Evolutionary conservation across 139 green algal genomes (phyloP).

Genomic region (Trebouxia sp.): DNA sequence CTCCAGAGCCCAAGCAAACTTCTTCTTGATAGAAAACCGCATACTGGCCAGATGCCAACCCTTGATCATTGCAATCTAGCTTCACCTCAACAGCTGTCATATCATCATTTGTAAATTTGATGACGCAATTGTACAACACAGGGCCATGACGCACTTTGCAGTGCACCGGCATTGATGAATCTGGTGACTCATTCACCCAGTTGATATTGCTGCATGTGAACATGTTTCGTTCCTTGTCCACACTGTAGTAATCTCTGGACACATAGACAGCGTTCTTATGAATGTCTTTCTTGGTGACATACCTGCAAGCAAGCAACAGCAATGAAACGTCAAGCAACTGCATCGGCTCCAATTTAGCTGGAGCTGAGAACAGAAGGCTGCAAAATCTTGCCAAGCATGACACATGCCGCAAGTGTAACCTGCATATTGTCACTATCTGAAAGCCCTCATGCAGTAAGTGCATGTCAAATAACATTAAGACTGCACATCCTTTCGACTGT

Average conservation of each 20-base stretch:
- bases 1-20: slow-evolving; percentile 75
- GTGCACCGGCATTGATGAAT: neutral
- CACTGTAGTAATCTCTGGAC: slow-evolving; percentile 69
- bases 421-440: too few species aligned
- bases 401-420: too few species aligned
- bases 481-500: too few species aligned
- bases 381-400: neutral
- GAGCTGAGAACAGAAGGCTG: neutral
- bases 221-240: slow-evolving; percentile 44
- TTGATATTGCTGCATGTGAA: slow-evolving; percentile 73
- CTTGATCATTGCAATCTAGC: slow-evolving; percentile 85
- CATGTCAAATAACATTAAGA: too few species aligned
- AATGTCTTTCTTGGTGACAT: slow-evolving; percentile 89
- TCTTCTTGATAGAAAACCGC: slow-evolving; percentile 91
- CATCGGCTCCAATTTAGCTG: neutral
- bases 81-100: slow-evolving; percentile 41
- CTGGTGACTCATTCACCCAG: slow-evolving; percentile 50
- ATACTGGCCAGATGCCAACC: slow-evolving; percentile 92
- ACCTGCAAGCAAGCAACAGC: slow-evolving; percentile 79
- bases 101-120: slow-evolving; percentile 36
- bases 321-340: too few species aligned
- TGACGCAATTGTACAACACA: slow-evolving; percentile 61
- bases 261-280: slow-evolving; percentile 86
- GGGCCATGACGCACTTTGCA: slow-evolving; percentile 85
- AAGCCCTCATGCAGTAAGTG: too few species aligned